Conservation (phyloP, 2,329 filamentous ascomycete species). For the Sporothrix curviconia region DNA sequence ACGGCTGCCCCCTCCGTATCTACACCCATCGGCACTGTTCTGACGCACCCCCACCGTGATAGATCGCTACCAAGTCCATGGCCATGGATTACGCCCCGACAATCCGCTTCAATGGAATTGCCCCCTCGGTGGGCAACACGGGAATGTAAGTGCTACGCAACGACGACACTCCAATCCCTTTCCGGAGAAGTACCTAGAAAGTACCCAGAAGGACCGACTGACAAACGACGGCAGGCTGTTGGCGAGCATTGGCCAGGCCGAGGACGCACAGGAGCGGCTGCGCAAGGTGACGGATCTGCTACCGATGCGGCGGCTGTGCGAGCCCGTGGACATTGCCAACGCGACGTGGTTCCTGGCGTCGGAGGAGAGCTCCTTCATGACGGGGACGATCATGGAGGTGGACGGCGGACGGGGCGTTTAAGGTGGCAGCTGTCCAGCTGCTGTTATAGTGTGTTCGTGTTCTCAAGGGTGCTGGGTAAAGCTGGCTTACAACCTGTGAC, state of each 20-base stretch:
- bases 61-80: conserved; percentile 1
- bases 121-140: not conserved
- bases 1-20: too few relatives aligned
- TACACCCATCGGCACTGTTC: too few relatives aligned
- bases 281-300: not conserved
- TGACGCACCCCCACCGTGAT: too few relatives aligned
- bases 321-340: not conserved
- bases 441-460: too few relatives aligned
- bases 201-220: too few relatives aligned
- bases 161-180: too few relatives aligned
- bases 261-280: not conserved
- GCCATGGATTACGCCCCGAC: not conserved
- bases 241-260: not conserved
- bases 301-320: conserved; percentile 1
- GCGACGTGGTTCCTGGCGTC: not conserved
- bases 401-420: not conserved
- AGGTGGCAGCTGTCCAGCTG: too few relatives aligned
- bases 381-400: not conserved
- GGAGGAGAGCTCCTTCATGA: conserved; percentile 1
- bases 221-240: not conserved
- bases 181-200: too few relatives aligned
- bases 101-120: conserved; percentile 3
- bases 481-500: too few relatives aligned
- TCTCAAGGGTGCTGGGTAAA: too few relatives aligned
- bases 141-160: not conserved